These are phyloP conservation scores for Andrographis paniculata DNA, from an alignment of 305 asterid species.

Conservation along the genomic window DNA sequence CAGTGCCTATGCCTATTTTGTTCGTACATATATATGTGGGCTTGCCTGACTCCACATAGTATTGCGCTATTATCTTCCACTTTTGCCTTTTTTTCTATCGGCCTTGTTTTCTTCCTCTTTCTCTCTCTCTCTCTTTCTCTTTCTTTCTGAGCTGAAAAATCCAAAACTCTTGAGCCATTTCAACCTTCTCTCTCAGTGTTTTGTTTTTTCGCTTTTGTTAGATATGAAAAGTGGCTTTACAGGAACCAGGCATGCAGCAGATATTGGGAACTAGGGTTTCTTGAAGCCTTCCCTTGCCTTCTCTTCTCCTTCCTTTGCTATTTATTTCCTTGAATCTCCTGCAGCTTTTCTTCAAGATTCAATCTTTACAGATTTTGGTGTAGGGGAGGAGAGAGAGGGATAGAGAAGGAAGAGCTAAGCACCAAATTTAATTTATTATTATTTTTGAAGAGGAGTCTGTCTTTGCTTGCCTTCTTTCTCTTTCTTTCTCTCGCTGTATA, in stretches of 20 bases:
- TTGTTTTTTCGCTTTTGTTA: conserved; percentile 4
- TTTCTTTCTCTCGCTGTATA: conserved; percentile 5
- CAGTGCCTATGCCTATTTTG: background rate
- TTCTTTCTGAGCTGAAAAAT: background rate
- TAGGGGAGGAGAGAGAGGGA: background rate
- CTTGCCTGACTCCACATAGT: conserved; percentile 17
- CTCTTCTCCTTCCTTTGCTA: background rate
- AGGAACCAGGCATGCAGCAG: conserved; percentile 38
- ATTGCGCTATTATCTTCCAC: conserved; percentile 11
- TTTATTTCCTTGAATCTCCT: background rate
- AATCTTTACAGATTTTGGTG: background rate
- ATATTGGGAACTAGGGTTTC: conserved; percentile 16
- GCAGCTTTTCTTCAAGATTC: background rate
- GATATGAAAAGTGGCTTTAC: conserved; percentile 12
- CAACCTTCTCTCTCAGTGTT: background rate
- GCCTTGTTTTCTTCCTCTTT: too few relatives aligned
- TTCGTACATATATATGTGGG: conserved; percentile 19
- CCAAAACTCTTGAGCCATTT: background rate
- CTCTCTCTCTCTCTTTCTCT: conserved; percentile 9
- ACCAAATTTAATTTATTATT: too few relatives aligned
- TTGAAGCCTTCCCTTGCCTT: background rate
- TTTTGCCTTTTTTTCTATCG: background rate
- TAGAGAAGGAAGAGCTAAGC: conserved; percentile 8
- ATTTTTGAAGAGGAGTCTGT: background rate
- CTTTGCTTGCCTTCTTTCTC: conserved; percentile 24